Base-by-base conservation (phyloP, 2,329 filamentous ascomycete species). In the Colletotrichum euphorbiae region DNA sequence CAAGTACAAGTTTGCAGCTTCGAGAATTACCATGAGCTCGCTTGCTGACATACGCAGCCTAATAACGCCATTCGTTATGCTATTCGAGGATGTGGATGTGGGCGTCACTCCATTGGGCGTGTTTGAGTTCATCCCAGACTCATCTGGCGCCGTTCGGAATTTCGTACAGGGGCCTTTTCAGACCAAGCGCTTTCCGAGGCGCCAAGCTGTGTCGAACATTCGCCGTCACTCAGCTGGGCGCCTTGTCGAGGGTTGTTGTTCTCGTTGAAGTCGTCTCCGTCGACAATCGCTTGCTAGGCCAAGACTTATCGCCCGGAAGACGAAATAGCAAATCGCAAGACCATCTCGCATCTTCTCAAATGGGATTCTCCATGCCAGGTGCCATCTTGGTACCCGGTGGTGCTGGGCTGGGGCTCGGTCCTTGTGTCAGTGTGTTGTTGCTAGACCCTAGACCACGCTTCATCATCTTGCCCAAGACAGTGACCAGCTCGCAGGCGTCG, bases 401-500 rank as follows among this genome's bases (percentile, higher is more conserved):
- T 15, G 69, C 74, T 3, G 75, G 71, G 45, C 73, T 77, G 3
- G 78, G 76, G 21, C 62, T 74, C 36, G 76, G 72, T n/a, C 73
- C 77, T 64, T 78, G 81, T 58, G 73, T 77, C 65, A 73, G 67
- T 13, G 73, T 69, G 4, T 78, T 77, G 28, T 78, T 78, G 67
- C 73, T 79, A 3, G 80, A 77, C 5, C 79, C 81, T 3, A 89
- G 77, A 2, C 91, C 91, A 56, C 93, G 87, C 80, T 92, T 94
- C 86, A 94, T 93, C 90, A 98, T 96, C 75, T 91, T 93, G 6
- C 93, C 93, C 1, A 98, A 79, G 0, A 96, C 90, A 1, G 92
- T 91, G 8, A 98, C 94, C 12, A 98, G 85, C 74, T 95, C 92
- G 66, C 93, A 94, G 0, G 94, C 93, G 77, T 98, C 96, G 71